Conservation (phyloP, 257 asterid species). For the Rehmannia glutinosa region DNA sequence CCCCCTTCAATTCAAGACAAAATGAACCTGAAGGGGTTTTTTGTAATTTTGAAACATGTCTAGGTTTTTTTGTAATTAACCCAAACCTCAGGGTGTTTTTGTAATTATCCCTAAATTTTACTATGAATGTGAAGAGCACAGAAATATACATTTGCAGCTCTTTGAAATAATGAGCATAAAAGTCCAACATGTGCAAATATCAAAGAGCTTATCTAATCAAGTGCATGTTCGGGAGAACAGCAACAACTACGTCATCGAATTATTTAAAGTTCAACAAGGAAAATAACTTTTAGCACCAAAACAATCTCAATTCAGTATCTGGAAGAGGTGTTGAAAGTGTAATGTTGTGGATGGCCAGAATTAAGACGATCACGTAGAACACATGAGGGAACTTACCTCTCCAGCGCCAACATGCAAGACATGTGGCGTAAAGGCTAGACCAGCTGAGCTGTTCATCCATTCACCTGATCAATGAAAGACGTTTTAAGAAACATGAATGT, state of each 20-base stretch:
- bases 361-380: not conserved
- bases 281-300: too few species aligned
- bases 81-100: too few species aligned
- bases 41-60: too few species aligned
- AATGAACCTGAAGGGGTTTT: too few species aligned
- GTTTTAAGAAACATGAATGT: not conserved
- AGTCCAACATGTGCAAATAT: not conserved
- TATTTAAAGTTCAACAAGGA: not conserved
- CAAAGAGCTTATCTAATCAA: not conserved
- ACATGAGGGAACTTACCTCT: slow-evolving; percentile 50
- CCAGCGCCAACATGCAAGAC: slow-evolving; percentile 63
- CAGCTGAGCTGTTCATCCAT: slow-evolving; percentile 98
- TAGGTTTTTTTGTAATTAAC: too few species aligned
- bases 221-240: not conserved
- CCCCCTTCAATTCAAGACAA: too few species aligned
- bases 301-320: too few species aligned
- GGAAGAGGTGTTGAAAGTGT: too few species aligned
- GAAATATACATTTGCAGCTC: too few species aligned
- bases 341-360: too few species aligned
- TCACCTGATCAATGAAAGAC: slow-evolving; percentile 53
- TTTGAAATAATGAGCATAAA: not conserved
- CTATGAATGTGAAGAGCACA: too few species aligned
- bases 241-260: not conserved
- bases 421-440: slow-evolving; percentile 94
- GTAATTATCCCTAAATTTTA: too few species aligned